Base-by-base conservation (phyloP, 495 filamentous ascomycete species). In the Neurospora cerealis region DNA sequence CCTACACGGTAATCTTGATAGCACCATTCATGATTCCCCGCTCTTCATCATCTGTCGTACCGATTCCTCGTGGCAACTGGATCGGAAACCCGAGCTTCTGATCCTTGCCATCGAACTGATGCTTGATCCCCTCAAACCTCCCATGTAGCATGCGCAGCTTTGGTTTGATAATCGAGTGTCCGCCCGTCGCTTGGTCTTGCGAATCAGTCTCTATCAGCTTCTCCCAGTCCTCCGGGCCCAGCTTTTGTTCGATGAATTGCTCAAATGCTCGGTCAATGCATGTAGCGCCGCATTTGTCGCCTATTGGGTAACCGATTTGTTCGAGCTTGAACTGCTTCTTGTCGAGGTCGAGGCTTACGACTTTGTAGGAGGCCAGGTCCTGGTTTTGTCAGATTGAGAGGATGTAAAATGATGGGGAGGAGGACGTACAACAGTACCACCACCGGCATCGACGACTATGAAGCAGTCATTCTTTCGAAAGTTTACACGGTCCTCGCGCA, bases 401-500 rank as follows among this genome's bases (percentile, higher is more conserved):
- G 7, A 15, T 15, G 38, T 36, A 24, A 17, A 28, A 13, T 69
- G 28, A 66, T 48, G 24, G n/a, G 21, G 72, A 21, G 48, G 32
- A 9, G 73, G n/a, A 88, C 75, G 72, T 89, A 88, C 5, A 24
- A 89, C 88, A 0, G 88, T 90, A 3, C 87, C 88, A 4, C 88
- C 88, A 21, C 87, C 87, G 0, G 87, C 88, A 78, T 90, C 88
- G 70, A 86, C 85, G 0, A 90, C 74, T 39, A 90, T 80, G 71
- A 91, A 86, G 32, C 82, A 87, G 69, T 90, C 86, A 1, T 81
- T 85, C 73, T 72, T 77, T 66, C 73, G 74, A 28, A 80, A 78
- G 13, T 72, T 60, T 7, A 72, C 39, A n/a, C 74, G 71, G 24
- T 78, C 74, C 8, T 73, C 36, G 6, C 46, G 46, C 74, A 72